Base-by-base conservation (phyloP, 1,284 basidiomycete genomes). In the Moniliophthora roreri region DNA sequence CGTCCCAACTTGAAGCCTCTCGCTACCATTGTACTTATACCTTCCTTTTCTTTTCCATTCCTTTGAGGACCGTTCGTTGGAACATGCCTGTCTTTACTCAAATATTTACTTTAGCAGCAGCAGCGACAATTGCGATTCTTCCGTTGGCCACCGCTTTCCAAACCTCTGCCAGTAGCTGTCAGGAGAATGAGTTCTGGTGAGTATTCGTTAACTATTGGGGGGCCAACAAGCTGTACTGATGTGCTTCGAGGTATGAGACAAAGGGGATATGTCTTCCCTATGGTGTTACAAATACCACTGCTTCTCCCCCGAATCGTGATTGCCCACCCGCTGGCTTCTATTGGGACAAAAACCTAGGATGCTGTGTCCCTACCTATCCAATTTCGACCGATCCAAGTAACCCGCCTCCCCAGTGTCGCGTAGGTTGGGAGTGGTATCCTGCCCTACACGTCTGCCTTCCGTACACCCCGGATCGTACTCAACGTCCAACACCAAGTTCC, bases 231-330 rank as follows among this genome's bases (percentile, higher is more conserved):
- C 21, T 50, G 10, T 50, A 45, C 18, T 38, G 44, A 42, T 20
- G 11, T 52, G 50, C 21, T 52, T 28, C 36, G 11, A 82, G 81
- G 74, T 82, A 71, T 60, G 38, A 60, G 2, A 60, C 59, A 9
- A 78, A 78, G 62, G 60, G 60, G 15, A 78, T 75, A 63, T 85
- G 82, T 62, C 65, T 84, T 49, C 76, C 76, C 11, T 58, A 71
- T 47, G 82, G 81, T 45, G 81, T 67, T 7, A 59, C 72, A 16
- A 64, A 63, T 35, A 69, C 77, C 4, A 76, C 78, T 11, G 23
- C 64, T 15, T 79, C 81, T 34, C 79, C 81, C 26, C 67, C 66
- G 16, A 74, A 70, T 42, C 71, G 65, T 26, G 60, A 68, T 35
- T 81, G 79, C 62, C 77, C 77, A n/a, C 68, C 72, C 23, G 65